Evolutionary conservation across 306 rosid genomes (phyloP), one percentile per base, ranked within the genome.

Genomic region (Trifolium repens): DNA sequence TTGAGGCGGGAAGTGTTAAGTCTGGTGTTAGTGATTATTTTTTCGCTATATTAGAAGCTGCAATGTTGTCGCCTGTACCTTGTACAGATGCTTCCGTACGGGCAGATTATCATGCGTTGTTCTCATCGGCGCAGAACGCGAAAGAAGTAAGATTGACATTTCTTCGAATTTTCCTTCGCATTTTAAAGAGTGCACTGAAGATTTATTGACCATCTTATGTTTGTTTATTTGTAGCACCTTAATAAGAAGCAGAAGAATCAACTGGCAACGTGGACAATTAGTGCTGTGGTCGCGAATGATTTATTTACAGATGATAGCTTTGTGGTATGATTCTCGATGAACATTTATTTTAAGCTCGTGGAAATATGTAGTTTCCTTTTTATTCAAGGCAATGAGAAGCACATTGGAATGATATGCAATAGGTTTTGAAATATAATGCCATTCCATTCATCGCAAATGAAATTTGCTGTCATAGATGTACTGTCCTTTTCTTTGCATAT

Each of bases 1-100:
- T 92, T 85, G 89, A 89, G 66, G 92, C 96, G 0, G 96, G 99
- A 84, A 94, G 97, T 77, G 93, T 94, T 52, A 94, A 91, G 85
- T 81, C 86, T 46, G 89, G 83, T 22, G 89, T 96, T 72, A 77
- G 74, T 75, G 92, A 89, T 81, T 71, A 78, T 87, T 88, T 86
- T 76, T 86, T 92, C 68, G 73, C 90, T 43, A 75, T 94, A 22
- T 83, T 94, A 69, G 96, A 88, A 85, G 93, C 96, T 77, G 89
- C 96, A 75, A 90, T 94, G 92, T 84, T 88, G 68, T 86, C 88
- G 0, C 68, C 96, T 19, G 62, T 84, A 54, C 78, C 89, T 78
- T 92, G 92, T 88, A 89, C 85, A 1, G 97, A 89, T 85, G 88
- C 97, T 81, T 88, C 92, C 0, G 84, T 88, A 62, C 93, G 88